Evolutionary conservation across 768 basidiomycete genomes (phyloP).

Genomic region (Gloeophyllum trabeum): DNA sequence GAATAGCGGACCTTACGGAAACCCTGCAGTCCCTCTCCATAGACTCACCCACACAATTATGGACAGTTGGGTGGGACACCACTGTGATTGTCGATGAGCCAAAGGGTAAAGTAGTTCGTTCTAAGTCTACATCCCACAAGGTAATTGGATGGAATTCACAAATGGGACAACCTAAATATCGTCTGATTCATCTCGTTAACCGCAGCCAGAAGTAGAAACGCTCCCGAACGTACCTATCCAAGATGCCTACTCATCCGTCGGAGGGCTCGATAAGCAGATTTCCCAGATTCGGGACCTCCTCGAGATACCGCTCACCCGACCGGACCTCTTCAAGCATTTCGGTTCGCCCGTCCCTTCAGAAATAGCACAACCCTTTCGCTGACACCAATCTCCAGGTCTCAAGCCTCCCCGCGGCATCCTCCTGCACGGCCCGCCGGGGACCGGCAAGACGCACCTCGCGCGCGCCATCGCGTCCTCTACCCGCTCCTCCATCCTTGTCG

Average conservation of each 20-base stretch:
- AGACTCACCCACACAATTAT: constrained; percentile 28
- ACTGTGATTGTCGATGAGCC: constrained; percentile 29
- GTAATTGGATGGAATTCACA: too few species aligned
- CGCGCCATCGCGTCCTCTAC: constrained; percentile 88
- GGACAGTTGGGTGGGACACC: constrained; percentile 64
- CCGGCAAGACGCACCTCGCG: constrained; percentile 95
- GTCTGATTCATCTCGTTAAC: not conserved
- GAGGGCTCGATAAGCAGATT: constrained; percentile 84
- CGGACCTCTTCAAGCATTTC: constrained; percentile 70
- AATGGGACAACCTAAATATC: too few species aligned
- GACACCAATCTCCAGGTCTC: constrained; percentile 62
- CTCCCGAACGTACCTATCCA: constrained; percentile 27
- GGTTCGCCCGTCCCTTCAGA: constrained; percentile 26
- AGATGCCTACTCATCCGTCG: constrained; percentile 73
- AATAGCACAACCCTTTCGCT: constrained; percentile 10
- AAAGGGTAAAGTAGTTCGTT: constrained; percentile 14
- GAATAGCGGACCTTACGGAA: constrained; percentile 22
- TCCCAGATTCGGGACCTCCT: constrained; percentile 75
- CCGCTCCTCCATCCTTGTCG: constrained; percentile 76
- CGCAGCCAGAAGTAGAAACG: constrained; percentile 34
- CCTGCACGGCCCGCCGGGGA: constrained; percentile 92
- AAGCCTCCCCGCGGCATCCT: constrained; percentile 94
- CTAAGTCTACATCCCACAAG: not conserved
- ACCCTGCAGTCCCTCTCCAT: constrained; percentile 36
- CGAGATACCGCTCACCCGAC: constrained; percentile 77